Evolutionary conservation across 257 asterid genomes (phyloP), one percentile per base, ranked within the genome.

Genomic region (Verbascum thapsus): DNA sequence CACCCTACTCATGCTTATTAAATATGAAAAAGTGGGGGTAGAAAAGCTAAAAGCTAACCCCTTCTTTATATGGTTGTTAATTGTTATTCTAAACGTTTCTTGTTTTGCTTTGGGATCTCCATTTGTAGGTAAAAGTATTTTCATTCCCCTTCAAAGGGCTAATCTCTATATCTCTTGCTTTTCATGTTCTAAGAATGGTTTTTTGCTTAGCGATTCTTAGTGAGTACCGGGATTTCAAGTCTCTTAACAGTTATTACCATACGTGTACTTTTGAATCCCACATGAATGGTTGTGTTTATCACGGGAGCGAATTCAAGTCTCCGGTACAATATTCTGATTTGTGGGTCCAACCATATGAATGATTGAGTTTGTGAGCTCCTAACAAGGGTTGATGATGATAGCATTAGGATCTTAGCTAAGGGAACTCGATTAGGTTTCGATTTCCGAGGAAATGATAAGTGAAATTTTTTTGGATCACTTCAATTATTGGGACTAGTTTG

Each of bases 1-100:
- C 61, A 54, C 82, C 63, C 61, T 79, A 79, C 84, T 81, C 66
- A 22, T 45, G 55, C 75, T 38, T 57, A 53, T 73, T 73, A 68
- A 55, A 68, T 75, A 50, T 58, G 65, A 54, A 72, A 70, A 67
- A 60, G 70, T 63, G 53, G 73, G 66, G 23, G 47, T 2, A 26
- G 67, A 70, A 70, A 64, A 32, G 68, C 61, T 61, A 38, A 32
- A 68, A 78, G 75, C 63, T 60, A 56, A 62, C 68, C 60, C 44
- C 48, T 45, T 53, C 58, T 67, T 58, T 52, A 58, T 11, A 23
- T 23, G 40, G 61, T 35, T n/a, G n/a, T n/a, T 58, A 50, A 23
- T 53, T 76, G 57, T 53, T 63, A 38, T 45, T 40, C 69, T 54
- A 35, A 56, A 62, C 42, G 43, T 50, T 61, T 53, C 45, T 53